Percentiles rank a stretch among this genome's conserved stretches.
Conservation (phyloP, 495 filamentous ascomycete species). For the Antarctomyces pellizariae region DNA sequence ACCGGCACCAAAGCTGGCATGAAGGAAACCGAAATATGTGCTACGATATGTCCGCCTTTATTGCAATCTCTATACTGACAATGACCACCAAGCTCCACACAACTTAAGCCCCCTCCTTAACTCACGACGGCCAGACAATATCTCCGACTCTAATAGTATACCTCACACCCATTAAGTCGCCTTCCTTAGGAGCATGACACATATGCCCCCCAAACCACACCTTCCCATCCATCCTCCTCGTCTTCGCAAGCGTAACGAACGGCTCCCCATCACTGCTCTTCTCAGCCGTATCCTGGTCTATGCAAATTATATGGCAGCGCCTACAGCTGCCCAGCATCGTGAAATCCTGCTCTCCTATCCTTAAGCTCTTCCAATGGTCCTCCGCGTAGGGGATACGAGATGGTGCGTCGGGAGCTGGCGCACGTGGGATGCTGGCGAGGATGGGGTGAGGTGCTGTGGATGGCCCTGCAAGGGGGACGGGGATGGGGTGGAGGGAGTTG, state of each 20-base stretch:
- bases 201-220: slow-evolving; percentile 75
- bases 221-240: slow-evolving; percentile 54
- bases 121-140: too few relatives aligned
- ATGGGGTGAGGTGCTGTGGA: too few relatives aligned
- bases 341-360: slow-evolving; percentile 29
- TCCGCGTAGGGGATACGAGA: slow-evolving; percentile 20
- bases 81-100: too few relatives aligned
- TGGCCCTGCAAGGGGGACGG: slow-evolving; percentile 10
- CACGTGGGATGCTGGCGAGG: slow-evolving; percentile 2
- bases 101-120: too few relatives aligned
- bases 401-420: not conserved
- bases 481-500: slow-evolving; percentile 6
- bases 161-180: slow-evolving; percentile 16
- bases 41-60: too few relatives aligned
- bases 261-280: slow-evolving; percentile 69
- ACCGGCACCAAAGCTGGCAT: too few relatives aligned
- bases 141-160: slow-evolving; percentile 36
- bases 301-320: slow-evolving; percentile 86
- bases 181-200: slow-evolving; percentile 19
- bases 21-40: too few relatives aligned
- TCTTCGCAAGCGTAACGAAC: slow-evolving; percentile 71
- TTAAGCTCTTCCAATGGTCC: slow-evolving; percentile 28
- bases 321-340: slow-evolving; percentile 63
- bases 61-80: too few relatives aligned
- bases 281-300: slow-evolving; percentile 61